These are phyloP conservation scores for Boletus fagicola DNA, from an alignment of 768 basidiomycete species.

Conservation along the genomic window DNA sequence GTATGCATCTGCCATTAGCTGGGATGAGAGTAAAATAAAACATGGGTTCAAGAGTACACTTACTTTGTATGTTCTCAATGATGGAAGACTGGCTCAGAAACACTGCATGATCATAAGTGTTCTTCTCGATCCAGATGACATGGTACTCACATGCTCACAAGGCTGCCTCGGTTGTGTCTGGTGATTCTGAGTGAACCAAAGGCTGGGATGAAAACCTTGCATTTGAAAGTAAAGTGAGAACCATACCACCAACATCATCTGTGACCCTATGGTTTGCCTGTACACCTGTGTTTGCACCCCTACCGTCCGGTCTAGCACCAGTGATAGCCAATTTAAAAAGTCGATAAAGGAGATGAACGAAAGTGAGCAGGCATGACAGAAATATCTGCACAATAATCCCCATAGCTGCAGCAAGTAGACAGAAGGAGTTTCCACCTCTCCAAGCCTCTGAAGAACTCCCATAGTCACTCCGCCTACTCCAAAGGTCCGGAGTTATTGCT, in stretches of 20 bases:
- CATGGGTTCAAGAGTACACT: neutral
- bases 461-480: too few species aligned
- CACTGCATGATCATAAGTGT: neutral
- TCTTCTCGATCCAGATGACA: neutral
- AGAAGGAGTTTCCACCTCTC: too few species aligned
- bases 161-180: neutral
- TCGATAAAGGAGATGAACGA: neutral
- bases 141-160: neutral
- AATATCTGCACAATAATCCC: neutral
- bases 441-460: too few species aligned
- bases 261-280: neutral
- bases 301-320: neutral
- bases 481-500: too few species aligned
- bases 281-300: too few species aligned
- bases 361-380: too few species aligned
- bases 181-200: neutral
- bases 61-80: slow-evolving; percentile 4
- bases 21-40: neutral
- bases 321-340: too few species aligned
- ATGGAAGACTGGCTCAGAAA: neutral
- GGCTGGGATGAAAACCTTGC: neutral
- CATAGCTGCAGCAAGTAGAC: neutral
- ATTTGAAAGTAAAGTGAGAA: neutral
- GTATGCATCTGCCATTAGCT: neutral
- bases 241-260: neutral